Evolutionary conservation across 1,284 basidiomycete genomes (phyloP), one percentile per base, ranked within the genome.

Genomic region (Cystobasidiaceae sp.): DNA sequence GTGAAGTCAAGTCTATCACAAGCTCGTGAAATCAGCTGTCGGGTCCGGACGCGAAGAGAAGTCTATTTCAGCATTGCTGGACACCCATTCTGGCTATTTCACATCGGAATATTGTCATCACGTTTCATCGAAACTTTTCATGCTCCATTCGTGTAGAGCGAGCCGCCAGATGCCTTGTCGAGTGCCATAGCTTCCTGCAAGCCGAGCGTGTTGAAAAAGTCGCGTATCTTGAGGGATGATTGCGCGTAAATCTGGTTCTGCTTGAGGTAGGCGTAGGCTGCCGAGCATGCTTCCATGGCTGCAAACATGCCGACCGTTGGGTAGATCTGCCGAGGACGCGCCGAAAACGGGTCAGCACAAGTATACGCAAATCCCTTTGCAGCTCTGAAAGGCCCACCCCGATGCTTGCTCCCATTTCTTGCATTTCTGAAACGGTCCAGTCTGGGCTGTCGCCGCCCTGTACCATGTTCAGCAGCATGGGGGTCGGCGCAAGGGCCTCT

Each of bases 401-500:
- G 59, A 88, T 84, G 74, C 87, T 88, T 28, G 85, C 86, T 19
- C 86, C 86, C 74, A 83, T 81, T 27, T 78, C 77, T 74, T 87
- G 86, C 0, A 86, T 86, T 74, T 88, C 83, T 60, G 81, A 75
- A 66, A 79, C 82, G 2, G 86, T 87, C 74, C 87, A 86, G 13
- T 84, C 84, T 4, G 87, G 87, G 0, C 86, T 88, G 34, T 87
- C 78, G 37, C 86, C 87, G 39, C 86, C 86, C 5, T 85, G 86
- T 67, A 88, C 87, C 37, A 88, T 85, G 71, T 88, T 88, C 49
- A 88, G 84, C 37, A 88, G 84, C 61, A 83, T 85, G 0, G 87
- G 87, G 71, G 85, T 86, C 4, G 87, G 86, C 6, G 84, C 82
- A 32, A 90, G 77, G 3, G 83, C 84, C 37, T 80, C 79, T 55